Evolutionary conservation across 2,329 filamentous ascomycete genomes (phyloP).

Genomic region (Penicillium sp.): DNA sequence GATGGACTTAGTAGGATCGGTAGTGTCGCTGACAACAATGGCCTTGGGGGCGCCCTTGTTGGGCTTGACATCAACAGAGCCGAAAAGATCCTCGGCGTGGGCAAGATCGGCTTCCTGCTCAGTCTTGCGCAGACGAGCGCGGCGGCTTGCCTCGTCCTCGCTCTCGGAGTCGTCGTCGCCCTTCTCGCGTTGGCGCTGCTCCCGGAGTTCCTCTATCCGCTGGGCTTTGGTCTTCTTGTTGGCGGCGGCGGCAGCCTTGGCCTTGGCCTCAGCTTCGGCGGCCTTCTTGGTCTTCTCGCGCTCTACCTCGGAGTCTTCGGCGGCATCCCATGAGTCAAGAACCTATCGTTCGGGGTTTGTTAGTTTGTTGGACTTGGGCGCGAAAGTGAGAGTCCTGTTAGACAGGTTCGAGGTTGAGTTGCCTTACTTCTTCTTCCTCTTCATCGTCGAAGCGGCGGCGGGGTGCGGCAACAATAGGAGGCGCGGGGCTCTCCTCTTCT

Average conservation of each 20-base stretch:
- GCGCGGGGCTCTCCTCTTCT: slow-evolving; percentile 54
- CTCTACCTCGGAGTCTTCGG: slow-evolving; percentile 94
- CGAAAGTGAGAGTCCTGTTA: background rate
- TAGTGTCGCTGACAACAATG: slow-evolving; percentile 63
- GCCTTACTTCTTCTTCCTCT: slow-evolving; percentile 75
- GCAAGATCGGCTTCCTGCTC: slow-evolving; percentile 86
- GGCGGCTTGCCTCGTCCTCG: slow-evolving; percentile 67
- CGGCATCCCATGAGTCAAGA: slow-evolving; percentile 93
- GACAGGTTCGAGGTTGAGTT: background rate
- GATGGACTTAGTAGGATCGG: slow-evolving; percentile 73
- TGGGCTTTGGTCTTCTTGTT: slow-evolving; percentile 87
- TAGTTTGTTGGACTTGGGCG: background rate
- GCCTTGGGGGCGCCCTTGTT: slow-evolving; percentile 62
- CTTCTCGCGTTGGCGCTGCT: slow-evolving; percentile 60
- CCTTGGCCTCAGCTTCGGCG: slow-evolving; percentile 81
- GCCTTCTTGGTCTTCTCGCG: slow-evolving; percentile 91
- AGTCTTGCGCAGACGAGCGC: slow-evolving; percentile 70
- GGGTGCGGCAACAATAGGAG: slow-evolving; percentile 43
- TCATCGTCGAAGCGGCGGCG: slow-evolving; percentile 86
- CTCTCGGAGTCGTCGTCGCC: slow-evolving; percentile 58
- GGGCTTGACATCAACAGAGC: slow-evolving; percentile 67
- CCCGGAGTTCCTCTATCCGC: slow-evolving; percentile 76
- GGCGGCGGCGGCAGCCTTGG: slow-evolving; percentile 80
- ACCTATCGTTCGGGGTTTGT: slow-evolving; percentile 54
- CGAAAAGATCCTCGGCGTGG: slow-evolving; percentile 90